Evolutionary conservation across 495 filamentous ascomycete species (phyloP), one percentile per base, ranked within the genome.

Genomic region (Penicillium cosmopolitanum): DNA sequence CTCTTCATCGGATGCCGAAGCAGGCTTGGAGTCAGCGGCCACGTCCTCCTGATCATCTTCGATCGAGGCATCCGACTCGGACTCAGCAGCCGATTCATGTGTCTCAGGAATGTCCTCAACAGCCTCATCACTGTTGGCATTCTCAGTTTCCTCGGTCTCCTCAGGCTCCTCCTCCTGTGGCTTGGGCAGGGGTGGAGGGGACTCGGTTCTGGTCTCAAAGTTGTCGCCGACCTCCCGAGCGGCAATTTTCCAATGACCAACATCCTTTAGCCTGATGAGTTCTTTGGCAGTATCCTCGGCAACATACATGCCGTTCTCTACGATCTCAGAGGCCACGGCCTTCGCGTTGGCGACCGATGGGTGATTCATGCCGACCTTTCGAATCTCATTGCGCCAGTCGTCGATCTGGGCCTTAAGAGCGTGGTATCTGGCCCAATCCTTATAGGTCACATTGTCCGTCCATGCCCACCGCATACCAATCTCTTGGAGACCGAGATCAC

Each of bases 381-480:
- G 83, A 44, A 99, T 87, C 54, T 91, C 87, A n/a, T 82, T 79
- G 35, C 88, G 85, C 92, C 95, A 96, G 66, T 91, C 87, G 38
- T 91, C 87, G 47, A 97, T 89, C 28, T 90, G 86, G 44, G 84
- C 84, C 76, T 91, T 96, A 57, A 98, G 79, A 25, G 87, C 80
- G 66, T 97, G 89, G 68, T 97, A 98, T 66, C 90, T 90, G 28
- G 85, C 84, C 96, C 96, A 99, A 69, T 97, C 93, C 66, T 95
- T 93, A 80, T 98, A 96, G 6, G 93, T 93, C 58, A 99, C 85
- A 38, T 89, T 89, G 53, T 97, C 94, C 82, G 91, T 96, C 89
- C 91, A 96, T 1, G 93, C 93, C 93, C 96, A 99, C 58, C 95
- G 91, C 85, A 96, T 93, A 42, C 96, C 96, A 54, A 99, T 91